Base-by-base conservation (phyloP, 805 yeast species). In the Lachancea quebecensis region DNA sequence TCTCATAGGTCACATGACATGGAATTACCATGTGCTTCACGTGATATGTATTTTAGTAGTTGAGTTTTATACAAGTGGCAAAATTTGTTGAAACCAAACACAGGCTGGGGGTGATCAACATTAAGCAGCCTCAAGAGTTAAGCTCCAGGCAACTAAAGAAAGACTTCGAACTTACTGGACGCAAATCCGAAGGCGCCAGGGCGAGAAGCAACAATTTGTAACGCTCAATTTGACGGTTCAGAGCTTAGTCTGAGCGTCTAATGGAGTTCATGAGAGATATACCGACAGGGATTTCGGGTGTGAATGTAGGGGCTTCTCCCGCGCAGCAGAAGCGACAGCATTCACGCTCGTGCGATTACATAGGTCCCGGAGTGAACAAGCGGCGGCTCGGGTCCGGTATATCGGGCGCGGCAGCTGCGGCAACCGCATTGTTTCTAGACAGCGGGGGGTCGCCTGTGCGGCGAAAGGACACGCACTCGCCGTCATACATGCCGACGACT, bases 401-500 rank as follows among this genome's bases (percentile, higher is more conserved):
- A 10, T 7, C 31, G 10, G 14, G 10, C n/a, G 21, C 30, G 15
- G 25, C 30, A 4, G 29, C 35, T 17, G 34, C 15, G 35, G 15
- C 44, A 29, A 30, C 14, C 21, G 17, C 37, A 10, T 9, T 16
- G 12, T 34, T 34, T 10, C 17, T 34, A 11, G 37, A 34, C 16
- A 10, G 37, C 16, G 33, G 14, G 14, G 33, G 33, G 33, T 30
- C 33, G 9, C 33, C 33, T 14, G 14, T 30, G 33, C 33, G 33
- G 33, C 33, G 33, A 4, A 30, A 14, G 14, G 37, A 37, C 11
- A 39, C 29, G 7, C 46, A 38, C 11, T 55, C 58, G 12, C 58
- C 58, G 2, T 48, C 37, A 18, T 47, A 48, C 34, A 36, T 50
- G 33, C 46, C 48, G 8, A 45, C 51, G 8, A 50, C 54, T 2